Evolutionary conservation across 805 yeast genomes (phyloP).

Genomic region (Kregervanrija delftensis): DNA sequence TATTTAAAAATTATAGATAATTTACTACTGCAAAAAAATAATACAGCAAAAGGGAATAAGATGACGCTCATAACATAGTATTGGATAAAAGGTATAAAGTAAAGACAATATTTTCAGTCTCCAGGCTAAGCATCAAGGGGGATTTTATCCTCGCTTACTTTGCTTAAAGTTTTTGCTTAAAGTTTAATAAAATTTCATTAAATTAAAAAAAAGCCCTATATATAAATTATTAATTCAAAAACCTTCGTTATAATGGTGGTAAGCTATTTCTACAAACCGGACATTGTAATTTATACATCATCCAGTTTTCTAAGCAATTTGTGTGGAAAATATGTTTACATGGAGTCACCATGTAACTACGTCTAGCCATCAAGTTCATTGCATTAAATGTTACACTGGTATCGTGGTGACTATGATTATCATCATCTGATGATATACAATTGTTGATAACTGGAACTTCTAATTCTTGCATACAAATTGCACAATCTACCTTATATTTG

Average conservation of each 20-base stretch:
- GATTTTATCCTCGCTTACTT: not conserved
- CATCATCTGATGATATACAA: slow-evolving; percentile 1
- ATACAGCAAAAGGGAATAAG: too few species aligned
- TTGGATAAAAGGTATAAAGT: too few species aligned
- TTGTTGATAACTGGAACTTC: slow-evolving; percentile 42
- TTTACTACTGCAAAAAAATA: too few species aligned
- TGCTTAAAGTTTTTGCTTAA: not conserved
- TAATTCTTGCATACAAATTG: slow-evolving; percentile 84
- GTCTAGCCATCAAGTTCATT: slow-evolving; percentile 24
- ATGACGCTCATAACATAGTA: too few species aligned
- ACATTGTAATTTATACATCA: slow-evolving; percentile 87
- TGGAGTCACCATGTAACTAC: slow-evolving; percentile 78
- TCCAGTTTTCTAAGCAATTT: slow-evolving; percentile 87
- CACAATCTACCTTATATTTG: slow-evolving; percentile 61
- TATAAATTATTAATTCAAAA: not conserved
- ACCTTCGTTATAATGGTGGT: slow-evolving; percentile 58
- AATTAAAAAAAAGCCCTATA: not conserved
- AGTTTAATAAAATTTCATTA: too few species aligned
- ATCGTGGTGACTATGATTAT: slow-evolving; percentile 6
- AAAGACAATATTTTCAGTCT: too few species aligned
- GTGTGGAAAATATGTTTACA: slow-evolving; percentile 88
- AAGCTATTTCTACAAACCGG: slow-evolving; percentile 84
- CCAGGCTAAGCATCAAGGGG: too few species aligned
- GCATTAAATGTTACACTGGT: slow-evolving; percentile 10
- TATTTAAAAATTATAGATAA: too few species aligned